Conservation (phyloP, 371 early-diverging fungal species). For the Neoconidiobolus thromboides region DNA sequence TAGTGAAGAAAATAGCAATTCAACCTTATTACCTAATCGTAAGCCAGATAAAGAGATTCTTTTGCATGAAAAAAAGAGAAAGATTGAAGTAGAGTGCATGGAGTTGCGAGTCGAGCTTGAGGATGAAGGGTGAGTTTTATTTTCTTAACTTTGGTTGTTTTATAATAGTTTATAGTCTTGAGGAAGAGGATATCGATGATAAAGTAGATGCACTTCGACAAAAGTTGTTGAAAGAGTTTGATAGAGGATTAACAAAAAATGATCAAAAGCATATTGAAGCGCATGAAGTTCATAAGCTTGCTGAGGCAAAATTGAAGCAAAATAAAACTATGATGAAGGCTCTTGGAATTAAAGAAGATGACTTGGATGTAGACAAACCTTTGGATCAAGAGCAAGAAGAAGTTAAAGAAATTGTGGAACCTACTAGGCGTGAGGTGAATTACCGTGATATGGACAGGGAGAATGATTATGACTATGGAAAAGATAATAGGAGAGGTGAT, state of each 20-base stretch:
- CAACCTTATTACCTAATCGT: constrained; percentile 17
- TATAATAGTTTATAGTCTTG: constrained; percentile 12
- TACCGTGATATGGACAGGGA: too few species aligned
- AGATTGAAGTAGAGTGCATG: constrained; percentile 70
- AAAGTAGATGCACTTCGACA: constrained; percentile 28
- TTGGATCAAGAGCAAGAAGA: too few species aligned
- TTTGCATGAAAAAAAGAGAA: constrained; percentile 68
- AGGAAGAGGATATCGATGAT: constrained; percentile 36
- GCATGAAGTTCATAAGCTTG: constrained; percentile 46
- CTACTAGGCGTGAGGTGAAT: too few species aligned
- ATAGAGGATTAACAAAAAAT: constrained; percentile 23
- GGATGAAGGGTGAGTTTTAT: constrained; percentile 37
- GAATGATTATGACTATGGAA: too few species aligned
- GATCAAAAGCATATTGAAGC: constrained; percentile 11
- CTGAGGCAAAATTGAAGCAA: constrained; percentile 46
- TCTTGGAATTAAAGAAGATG: constrained; percentile 34
- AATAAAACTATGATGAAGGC: constrained; percentile 45
- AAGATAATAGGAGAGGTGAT: too few species aligned
- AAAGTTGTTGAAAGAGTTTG: constrained; percentile 24
- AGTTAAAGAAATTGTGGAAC: too few species aligned
- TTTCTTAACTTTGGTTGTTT: background rate
- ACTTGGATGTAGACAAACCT: too few species aligned
- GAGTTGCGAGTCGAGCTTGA: constrained; percentile 60
- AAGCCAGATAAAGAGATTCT: constrained; percentile 63
- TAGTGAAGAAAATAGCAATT: constrained; percentile 13